These are phyloP conservation scores for Pseudocercospora macadamiae DNA, from an alignment of 2,329 filamentous ascomycete species.

Conservation along the genomic window DNA sequence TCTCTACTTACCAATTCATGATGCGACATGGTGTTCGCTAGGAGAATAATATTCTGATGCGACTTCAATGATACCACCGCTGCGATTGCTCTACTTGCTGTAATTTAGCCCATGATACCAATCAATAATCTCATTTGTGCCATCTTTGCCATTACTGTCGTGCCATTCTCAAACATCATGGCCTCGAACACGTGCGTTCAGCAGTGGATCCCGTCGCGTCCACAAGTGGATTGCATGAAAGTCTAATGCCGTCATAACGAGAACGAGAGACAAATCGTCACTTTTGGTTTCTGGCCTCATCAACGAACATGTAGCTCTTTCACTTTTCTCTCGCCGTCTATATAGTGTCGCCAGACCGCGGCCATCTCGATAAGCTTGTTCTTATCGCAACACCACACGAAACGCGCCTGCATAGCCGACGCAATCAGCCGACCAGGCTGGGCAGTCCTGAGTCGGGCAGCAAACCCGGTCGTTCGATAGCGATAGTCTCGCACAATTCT, in stretches of 20 bases:
- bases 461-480: constrained; percentile 2
- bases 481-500: background rate
- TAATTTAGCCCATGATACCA: too few relatives aligned
- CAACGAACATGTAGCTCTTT: background rate
- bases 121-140: background rate
- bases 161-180: too few relatives aligned
- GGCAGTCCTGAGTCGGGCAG: background rate
- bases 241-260: background rate
- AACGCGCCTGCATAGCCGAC: background rate
- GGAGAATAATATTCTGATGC: rapidly evolving
- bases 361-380: background rate
- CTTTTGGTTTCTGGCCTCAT: background rate
- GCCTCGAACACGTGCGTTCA: background rate
- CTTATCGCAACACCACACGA: constrained; percentile 1
- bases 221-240: background rate
- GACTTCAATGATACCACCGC: background rate
- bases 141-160: background rate
- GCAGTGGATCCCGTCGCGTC: background rate
- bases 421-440: constrained; percentile 1
- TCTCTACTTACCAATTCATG: background rate
- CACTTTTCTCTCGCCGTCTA: background rate
- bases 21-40: background rate
- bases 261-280: constrained; percentile 5
- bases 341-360: background rate
- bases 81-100: background rate